Percentiles rank a stretch among this genome's conserved stretches.
These are phyloP conservation scores for Handroanthus guayacan DNA, from an alignment of 257 asterid species.

Conservation along the genomic window DNA sequence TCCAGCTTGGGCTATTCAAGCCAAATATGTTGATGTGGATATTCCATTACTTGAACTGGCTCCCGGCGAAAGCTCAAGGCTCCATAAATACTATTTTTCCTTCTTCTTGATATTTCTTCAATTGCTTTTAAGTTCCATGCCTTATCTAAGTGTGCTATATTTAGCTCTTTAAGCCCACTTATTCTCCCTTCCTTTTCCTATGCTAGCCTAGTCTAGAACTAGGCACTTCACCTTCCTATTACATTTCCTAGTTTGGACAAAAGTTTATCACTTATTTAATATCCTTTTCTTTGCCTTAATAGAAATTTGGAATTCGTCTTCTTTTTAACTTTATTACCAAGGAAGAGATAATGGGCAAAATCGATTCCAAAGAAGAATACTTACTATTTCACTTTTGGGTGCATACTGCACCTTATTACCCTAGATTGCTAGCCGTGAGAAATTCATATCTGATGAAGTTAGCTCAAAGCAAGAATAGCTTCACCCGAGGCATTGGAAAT, in stretches of 20 bases:
- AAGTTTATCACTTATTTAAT: constrained; percentile 6
- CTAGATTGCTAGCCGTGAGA: neutral
- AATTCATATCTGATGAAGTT: neutral
- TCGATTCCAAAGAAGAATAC: too few relatives aligned
- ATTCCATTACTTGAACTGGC: too few relatives aligned
- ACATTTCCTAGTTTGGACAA: constrained; percentile 16
- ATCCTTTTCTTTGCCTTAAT: neutral
- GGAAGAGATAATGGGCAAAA: too few relatives aligned
- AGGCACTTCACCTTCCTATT: neutral
- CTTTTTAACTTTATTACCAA: too few relatives aligned
- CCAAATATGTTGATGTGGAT: too few relatives aligned
- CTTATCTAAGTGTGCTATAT: too few relatives aligned
- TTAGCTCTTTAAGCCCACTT: neutral
- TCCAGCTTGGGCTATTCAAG: too few relatives aligned
- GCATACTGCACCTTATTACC: neutral
- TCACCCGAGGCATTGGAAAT: neutral
- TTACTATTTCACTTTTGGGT: too few relatives aligned
- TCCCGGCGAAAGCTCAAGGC: too few relatives aligned
- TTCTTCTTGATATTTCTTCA: too few relatives aligned
- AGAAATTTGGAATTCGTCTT: neutral
- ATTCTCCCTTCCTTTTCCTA: neutral
- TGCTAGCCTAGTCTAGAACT: constrained; percentile 12
- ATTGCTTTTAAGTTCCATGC: too few relatives aligned
- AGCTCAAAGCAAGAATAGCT: neutral
- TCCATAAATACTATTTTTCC: too few relatives aligned